These are phyloP conservation scores for Fusarium xylarioides DNA, from an alignment of 2,329 filamentous ascomycete genomes.

Conservation along the genomic window DNA sequence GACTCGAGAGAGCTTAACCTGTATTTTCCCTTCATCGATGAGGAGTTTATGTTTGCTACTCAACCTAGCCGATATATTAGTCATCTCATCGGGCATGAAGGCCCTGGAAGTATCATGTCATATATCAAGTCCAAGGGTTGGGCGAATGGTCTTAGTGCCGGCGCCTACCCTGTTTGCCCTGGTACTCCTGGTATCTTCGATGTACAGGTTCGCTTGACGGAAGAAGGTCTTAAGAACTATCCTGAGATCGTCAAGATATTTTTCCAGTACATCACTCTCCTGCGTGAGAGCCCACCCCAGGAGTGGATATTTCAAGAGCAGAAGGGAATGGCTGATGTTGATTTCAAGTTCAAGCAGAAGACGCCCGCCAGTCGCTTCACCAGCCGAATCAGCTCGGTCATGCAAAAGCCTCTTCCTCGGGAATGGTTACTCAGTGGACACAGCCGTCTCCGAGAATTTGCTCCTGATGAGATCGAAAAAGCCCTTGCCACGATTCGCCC, in stretches of 20 bases:
- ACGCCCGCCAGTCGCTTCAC: conserved; percentile 89
- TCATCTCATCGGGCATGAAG: conserved; percentile 91
- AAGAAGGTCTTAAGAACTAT: conserved; percentile 83
- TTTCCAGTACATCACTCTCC: conserved; percentile 90
- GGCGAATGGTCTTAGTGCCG: conserved; percentile 84
- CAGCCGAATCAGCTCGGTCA: conserved; percentile 82
- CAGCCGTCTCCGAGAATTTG: conserved; percentile 80
- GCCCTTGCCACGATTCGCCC: conserved; percentile 79
- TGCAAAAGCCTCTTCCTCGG: conserved; percentile 89
- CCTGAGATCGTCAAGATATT: conserved; percentile 82
- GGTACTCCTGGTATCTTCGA: conserved; percentile 82
- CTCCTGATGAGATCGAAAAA: conserved; percentile 77
- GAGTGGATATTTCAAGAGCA: conserved; percentile 96
- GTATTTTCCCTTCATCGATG: conserved; percentile 85
- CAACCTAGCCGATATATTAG: conserved; percentile 87
- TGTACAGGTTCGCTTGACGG: conserved; percentile 80
- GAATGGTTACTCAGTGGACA: conserved; percentile 88
- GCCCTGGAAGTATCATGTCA: conserved; percentile 89
- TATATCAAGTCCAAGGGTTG: conserved; percentile 91
- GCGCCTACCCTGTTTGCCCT: conserved; percentile 78
- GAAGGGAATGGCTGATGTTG: conserved; percentile 87
- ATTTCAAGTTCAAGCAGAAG: conserved; percentile 96
- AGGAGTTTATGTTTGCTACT: conserved; percentile 79
- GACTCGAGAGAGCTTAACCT: conserved; percentile 83
- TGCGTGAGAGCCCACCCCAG: conserved; percentile 81